Conservation (phyloP, 805 yeast species). For the Torulaspora gathmanii region DNA sequence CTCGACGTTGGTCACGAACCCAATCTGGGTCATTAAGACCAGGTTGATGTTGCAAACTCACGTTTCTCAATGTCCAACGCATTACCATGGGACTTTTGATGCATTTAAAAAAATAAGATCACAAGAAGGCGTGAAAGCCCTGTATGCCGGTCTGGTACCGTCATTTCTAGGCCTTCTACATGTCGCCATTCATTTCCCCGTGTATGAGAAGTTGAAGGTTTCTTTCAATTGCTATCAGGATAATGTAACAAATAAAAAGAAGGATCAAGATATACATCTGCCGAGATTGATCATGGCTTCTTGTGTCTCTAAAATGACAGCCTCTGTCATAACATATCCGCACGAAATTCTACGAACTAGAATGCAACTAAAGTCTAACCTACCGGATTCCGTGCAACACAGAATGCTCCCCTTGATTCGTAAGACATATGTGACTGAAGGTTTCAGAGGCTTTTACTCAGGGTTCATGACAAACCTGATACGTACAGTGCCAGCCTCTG, state of each 20-base stretch:
- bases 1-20: slow-evolving; percentile 82
- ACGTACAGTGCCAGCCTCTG: slow-evolving; percentile 91
- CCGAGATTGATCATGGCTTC: slow-evolving; percentile 59
- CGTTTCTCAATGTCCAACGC: slow-evolving; percentile 25
- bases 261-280: slow-evolving; percentile 32
- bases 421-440: slow-evolving; percentile 50
- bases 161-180: slow-evolving; percentile 86
- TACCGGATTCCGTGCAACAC: slow-evolving; percentile 25
- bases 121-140: slow-evolving; percentile 73
- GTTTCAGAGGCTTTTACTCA: slow-evolving; percentile 77
- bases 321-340: slow-evolving; percentile 86
- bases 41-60: slow-evolving; percentile 80
- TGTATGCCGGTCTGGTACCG: slow-evolving; percentile 87
- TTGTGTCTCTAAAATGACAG: slow-evolving; percentile 78
- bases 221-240: slow-evolving; percentile 38
- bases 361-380: slow-evolving; percentile 56
- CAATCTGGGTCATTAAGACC: slow-evolving; percentile 97
- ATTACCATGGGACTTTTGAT: slow-evolving; percentile 68
- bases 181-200: slow-evolving; percentile 94
- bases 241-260: slow-evolving; percentile 12
- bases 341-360: slow-evolving; percentile 93
- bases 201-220: slow-evolving; percentile 74
- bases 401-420: slow-evolving; percentile 27
- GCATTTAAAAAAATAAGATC: slow-evolving; percentile 76
- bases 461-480: slow-evolving; percentile 83